Percentiles rank a stretch among this genome's conserved stretches.
phyloP scores from a whole-genome alignment of 2,329 filamentous ascomycete genomes.

The Fusarium proliferatum region DNA sequence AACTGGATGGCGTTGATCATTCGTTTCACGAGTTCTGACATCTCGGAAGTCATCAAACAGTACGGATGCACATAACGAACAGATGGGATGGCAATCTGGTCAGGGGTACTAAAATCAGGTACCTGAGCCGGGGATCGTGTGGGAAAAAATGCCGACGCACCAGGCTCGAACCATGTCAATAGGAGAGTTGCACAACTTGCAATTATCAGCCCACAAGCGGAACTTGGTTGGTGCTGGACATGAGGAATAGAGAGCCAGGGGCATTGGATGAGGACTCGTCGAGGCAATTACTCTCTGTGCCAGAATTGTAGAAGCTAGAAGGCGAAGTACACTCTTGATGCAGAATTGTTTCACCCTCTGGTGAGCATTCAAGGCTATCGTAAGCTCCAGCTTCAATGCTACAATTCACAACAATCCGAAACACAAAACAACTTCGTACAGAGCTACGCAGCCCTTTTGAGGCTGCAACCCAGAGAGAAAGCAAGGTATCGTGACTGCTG shows the following conservation, averaged over 20 bases:
- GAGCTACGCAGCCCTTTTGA: slow-evolving; percentile 32
- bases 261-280: not conserved
- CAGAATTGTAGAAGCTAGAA: not conserved
- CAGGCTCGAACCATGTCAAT: slow-evolving; percentile 36
- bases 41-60: not conserved
- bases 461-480: slow-evolving; percentile 5
- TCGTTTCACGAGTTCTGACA: slow-evolving; percentile 5
- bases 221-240: slow-evolving; percentile 1
- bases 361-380: slow-evolving; percentile 5
- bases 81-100: slow-evolving; percentile 3
- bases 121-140: slow-evolving; percentile 17
- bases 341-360: slow-evolving; percentile 10
- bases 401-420: slow-evolving; percentile 31
- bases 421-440: slow-evolving; percentile 22
- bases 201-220: slow-evolving; percentile 35
- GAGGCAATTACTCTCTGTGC: not conserved
- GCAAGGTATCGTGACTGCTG: slow-evolving; percentile 19
- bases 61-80: slow-evolving; percentile 17
- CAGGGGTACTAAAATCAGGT: slow-evolving; percentile 20
- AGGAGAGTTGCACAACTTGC: slow-evolving; percentile 5
- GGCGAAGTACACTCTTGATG: not conserved
- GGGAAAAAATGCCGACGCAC: slow-evolving; percentile 12
- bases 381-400: slow-evolving; percentile 9
- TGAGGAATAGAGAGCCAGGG: not conserved
- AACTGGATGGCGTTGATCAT: slow-evolving; percentile 10